Conservation (phyloP, 2,329 filamentous ascomycete species). For the Lasiodiplodia sp. region DNA sequence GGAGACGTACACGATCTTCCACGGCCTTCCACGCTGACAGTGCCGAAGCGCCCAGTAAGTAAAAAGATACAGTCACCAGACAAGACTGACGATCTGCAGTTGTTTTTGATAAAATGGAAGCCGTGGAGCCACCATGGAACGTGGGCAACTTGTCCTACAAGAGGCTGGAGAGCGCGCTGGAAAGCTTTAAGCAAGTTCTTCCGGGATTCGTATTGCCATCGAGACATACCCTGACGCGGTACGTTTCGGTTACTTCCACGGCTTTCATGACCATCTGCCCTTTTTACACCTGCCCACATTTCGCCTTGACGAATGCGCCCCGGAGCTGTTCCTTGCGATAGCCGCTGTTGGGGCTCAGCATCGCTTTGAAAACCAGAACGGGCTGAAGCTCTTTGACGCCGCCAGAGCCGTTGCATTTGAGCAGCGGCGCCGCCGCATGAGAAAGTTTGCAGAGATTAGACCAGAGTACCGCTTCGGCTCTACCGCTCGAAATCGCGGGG, state of each 20-base stretch:
- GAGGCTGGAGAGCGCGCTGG: conserved; percentile 37
- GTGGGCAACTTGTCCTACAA: conserved; percentile 34
- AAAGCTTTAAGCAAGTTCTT: conserved; percentile 36
- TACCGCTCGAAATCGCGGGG: conserved; percentile 33
- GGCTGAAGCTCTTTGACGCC: conserved; percentile 40
- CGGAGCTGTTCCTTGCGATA: conserved; percentile 44
- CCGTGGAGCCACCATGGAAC: conserved; percentile 40
- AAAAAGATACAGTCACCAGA: neutral
- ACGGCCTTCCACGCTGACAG: neutral
- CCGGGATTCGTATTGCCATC: conserved; percentile 41
- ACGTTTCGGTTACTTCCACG: conserved; percentile 42
- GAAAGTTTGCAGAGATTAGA: conserved; percentile 38
- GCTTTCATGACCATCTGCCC: conserved; percentile 45
- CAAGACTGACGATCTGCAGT: conserved; percentile 34
- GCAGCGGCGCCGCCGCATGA: conserved; percentile 34
- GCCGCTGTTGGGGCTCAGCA: conserved; percentile 45
- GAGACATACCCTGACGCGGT: conserved; percentile 41
- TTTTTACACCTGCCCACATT: conserved; percentile 45
- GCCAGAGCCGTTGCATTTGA: conserved; percentile 42
- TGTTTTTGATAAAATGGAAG: conserved; percentile 30
- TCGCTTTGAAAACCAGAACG: conserved; percentile 43
- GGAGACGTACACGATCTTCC: neutral
- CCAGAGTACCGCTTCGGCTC: neutral
- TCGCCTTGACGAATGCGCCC: conserved; percentile 40
- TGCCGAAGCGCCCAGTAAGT: conserved; percentile 32